Evolutionary conservation across 306 rosid species (phyloP).

Genomic region (Citrullus colocynthis): DNA sequence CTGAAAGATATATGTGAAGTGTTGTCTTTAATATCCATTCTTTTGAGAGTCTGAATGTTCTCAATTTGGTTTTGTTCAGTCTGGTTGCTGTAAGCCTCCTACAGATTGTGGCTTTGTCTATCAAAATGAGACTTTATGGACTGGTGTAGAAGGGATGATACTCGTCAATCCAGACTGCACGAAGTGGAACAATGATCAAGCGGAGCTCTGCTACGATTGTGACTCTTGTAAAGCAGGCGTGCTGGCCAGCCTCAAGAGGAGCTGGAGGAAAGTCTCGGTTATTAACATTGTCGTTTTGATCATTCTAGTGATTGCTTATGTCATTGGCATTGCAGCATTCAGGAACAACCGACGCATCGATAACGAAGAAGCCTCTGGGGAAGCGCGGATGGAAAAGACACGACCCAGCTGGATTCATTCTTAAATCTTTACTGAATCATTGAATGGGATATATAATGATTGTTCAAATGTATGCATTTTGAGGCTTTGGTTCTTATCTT

Average conservation of each 20-base stretch:
- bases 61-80: conserved; percentile 25
- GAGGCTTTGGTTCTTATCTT: conserved; percentile 1
- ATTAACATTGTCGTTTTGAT: conserved; percentile 69
- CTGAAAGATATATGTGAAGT: neutral
- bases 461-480: neutral
- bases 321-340: conserved; percentile 61
- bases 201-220: conserved; percentile 52
- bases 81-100: conserved; percentile 97
- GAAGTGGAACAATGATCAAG: conserved; percentile 62
- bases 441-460: neutral
- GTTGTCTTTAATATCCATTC: neutral
- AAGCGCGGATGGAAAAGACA: conserved; percentile 79
- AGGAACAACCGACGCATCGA: conserved; percentile 65
- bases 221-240: conserved; percentile 86
- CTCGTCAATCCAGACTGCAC: conserved; percentile 35
- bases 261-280: conserved; percentile 93
- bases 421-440: neutral
- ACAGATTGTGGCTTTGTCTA: conserved; percentile 50
- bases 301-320: conserved; percentile 55
- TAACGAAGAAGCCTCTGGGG: conserved; percentile 62
- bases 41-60: neutral
- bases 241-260: conserved; percentile 61
- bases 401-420: conserved; percentile 38
- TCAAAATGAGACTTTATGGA: conserved; percentile 59
- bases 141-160: conserved; percentile 14